Percentiles rank a stretch among this genome's conserved stretches.
Evolutionary conservation across 2,329 filamentous ascomycete genomes (phyloP).

Genomic region (Diaporthe sp.): DNA sequence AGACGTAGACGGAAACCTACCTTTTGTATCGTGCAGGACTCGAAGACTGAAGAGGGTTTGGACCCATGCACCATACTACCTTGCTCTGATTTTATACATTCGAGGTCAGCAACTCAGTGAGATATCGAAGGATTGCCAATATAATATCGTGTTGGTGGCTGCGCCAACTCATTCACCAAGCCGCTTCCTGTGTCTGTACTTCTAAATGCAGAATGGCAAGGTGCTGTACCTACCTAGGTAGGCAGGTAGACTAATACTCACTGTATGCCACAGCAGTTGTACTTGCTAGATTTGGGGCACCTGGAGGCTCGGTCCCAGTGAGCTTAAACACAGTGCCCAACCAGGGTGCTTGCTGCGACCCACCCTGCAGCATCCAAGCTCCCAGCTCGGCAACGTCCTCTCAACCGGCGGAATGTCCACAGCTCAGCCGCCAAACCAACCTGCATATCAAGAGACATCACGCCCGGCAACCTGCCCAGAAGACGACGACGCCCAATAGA

Average conservation of each 20-base stretch:
- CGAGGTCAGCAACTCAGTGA: not conserved
- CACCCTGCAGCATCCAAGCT: slow-evolving; percentile 12
- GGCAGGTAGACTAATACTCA: too few species aligned
- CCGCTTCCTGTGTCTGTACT: not conserved
- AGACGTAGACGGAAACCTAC: too few species aligned
- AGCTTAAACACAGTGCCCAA: not conserved
- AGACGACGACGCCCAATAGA: slow-evolving; percentile 5
- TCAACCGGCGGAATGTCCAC: not conserved
- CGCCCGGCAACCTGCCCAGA: not conserved
- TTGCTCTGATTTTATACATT: not conserved
- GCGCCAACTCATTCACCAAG: not conserved
- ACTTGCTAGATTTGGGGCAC: not conserved
- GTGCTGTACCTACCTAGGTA: not conserved
- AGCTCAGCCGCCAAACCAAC: not conserved
- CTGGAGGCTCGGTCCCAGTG: not conserved
- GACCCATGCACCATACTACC: not conserved
- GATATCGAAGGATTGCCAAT: not conserved
- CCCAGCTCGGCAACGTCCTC: not conserved
- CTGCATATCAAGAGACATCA: not conserved
- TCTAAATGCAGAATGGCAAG: not conserved
- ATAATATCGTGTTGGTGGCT: not conserved
- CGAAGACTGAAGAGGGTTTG: not conserved
- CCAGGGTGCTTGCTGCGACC: not conserved
- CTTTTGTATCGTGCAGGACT: not conserved
- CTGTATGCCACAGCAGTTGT: not conserved